phyloP scores from a whole-genome alignment of 2,329 filamentous ascomycete species.

The Colletotrichum zoysiae region DNA sequence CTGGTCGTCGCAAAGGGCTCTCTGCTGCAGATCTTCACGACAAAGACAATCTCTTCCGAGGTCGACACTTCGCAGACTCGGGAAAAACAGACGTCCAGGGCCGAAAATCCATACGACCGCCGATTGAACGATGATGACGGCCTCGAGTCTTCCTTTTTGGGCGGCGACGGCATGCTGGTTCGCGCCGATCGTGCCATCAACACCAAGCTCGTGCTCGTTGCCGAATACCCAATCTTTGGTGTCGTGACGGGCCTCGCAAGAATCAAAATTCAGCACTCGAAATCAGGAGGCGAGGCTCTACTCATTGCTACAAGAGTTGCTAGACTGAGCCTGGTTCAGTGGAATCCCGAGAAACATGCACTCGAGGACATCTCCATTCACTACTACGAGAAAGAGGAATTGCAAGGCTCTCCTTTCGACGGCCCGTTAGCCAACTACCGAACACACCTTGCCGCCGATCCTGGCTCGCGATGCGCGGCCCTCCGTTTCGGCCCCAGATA shows the following conservation, averaged over 20 bases:
- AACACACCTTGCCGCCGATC: conserved; percentile 89
- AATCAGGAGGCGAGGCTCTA: conserved; percentile 85
- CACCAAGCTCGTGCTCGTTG: conserved; percentile 85
- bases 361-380: conserved; percentile 94
- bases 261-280: conserved; percentile 78
- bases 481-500: conserved; percentile 92
- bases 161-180: conserved; percentile 70
- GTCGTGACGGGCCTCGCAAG: conserved; percentile 86
- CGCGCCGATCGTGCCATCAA: conserved; percentile 74
- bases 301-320: conserved; percentile 90
- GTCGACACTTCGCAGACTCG: conserved; percentile 61
- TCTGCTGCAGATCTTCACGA: conserved; percentile 89
- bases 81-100: conserved; percentile 54
- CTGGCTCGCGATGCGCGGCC: conserved; percentile 91
- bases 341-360: conserved; percentile 84
- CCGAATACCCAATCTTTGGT: conserved; percentile 86
- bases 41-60: conserved; percentile 75
- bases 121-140: conserved; percentile 71
- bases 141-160: conserved; percentile 75
- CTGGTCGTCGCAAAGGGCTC: conserved; percentile 93
- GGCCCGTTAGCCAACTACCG: conserved; percentile 79
- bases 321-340: conserved; percentile 92
- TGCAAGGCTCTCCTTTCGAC: conserved; percentile 85
- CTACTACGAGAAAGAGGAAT: conserved; percentile 96
- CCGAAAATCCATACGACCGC: conserved; percentile 63